Evolutionary conservation across 2,329 filamentous ascomycete species (phyloP).

Genomic region (Aspergillus fructus): DNA sequence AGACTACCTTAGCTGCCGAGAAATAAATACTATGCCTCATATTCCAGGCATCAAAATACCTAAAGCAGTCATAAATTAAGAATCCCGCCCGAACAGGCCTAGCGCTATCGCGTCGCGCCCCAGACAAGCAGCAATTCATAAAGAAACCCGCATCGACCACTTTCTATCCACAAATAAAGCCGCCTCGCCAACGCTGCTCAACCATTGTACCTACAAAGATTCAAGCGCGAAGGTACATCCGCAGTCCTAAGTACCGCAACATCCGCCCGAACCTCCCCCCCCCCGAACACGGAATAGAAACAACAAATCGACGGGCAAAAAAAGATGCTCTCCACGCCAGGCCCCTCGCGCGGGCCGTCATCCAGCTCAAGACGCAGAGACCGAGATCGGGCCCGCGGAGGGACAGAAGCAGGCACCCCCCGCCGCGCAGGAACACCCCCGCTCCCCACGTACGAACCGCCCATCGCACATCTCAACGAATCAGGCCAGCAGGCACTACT

Average conservation of each 20-base stretch:
- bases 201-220: background rate
- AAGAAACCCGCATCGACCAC: background rate
- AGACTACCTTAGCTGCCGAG: too few species aligned
- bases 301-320: background rate
- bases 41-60: background rate
- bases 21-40: too few species aligned
- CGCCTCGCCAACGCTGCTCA: background rate
- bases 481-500: slow-evolving; percentile 49
- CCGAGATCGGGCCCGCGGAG: background rate
- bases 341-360: background rate
- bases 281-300: too few species aligned
- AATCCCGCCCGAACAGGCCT: slow-evolving; percentile 28
- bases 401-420: background rate
- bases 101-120: slow-evolving; percentile 32
- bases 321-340: background rate
- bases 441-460: slow-evolving; percentile 55
- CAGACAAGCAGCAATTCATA: background rate
- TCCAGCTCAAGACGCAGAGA: background rate
- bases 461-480: slow-evolving; percentile 51
- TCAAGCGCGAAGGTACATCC: background rate
- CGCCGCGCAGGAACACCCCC: slow-evolving; percentile 14
- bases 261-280: too few species aligned
- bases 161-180: too few species aligned
- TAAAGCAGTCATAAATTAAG: slow-evolving; percentile 11
- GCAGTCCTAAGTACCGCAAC: too few species aligned